phyloP scores from a whole-genome alignment of 768 basidiomycete genomes.

The Porphyrellus cyaneotinctus region DNA sequence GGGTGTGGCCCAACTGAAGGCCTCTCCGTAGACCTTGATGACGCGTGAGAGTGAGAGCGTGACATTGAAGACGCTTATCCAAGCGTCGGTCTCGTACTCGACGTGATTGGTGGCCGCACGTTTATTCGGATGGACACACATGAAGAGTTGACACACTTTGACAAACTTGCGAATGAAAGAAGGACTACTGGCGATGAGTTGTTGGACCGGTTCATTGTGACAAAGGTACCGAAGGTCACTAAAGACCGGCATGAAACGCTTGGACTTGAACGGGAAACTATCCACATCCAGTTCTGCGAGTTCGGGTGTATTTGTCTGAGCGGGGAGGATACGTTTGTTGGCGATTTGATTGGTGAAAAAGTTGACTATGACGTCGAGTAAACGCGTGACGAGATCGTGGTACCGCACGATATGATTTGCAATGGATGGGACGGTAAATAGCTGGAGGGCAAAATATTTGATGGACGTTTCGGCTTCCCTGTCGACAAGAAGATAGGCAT shows the following conservation, averaged over 20 bases:
- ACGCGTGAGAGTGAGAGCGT: slow-evolving; percentile 86
- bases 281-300: slow-evolving; percentile 67
- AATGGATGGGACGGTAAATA: slow-evolving; percentile 89
- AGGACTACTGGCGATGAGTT: slow-evolving; percentile 65
- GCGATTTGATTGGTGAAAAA: slow-evolving; percentile 92
- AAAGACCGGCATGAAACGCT: slow-evolving; percentile 94
- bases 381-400: slow-evolving; percentile 67
- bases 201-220: slow-evolving; percentile 76
- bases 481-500: slow-evolving; percentile 88
- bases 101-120: slow-evolving; percentile 80
- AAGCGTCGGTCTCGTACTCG: slow-evolving; percentile 95
- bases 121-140: slow-evolving; percentile 89
- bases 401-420: slow-evolving; percentile 72
- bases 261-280: slow-evolving; percentile 84
- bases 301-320: slow-evolving; percentile 16
- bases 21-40: slow-evolving; percentile 86
- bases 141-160: slow-evolving; percentile 81
- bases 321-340: slow-evolving; percentile 58
- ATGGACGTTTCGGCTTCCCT: slow-evolving; percentile 94
- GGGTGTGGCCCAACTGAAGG: slow-evolving; percentile 56
- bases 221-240: slow-evolving; percentile 84
- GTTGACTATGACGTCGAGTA: slow-evolving; percentile 79
- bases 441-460: slow-evolving; percentile 87
- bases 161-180: slow-evolving; percentile 69
- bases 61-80: slow-evolving; percentile 96